Percentiles rank a stretch among this genome's conserved stretches.
Conservation (phyloP, 2,329 filamentous ascomycete genomes). For the Fusarium chlamydosporum region DNA sequence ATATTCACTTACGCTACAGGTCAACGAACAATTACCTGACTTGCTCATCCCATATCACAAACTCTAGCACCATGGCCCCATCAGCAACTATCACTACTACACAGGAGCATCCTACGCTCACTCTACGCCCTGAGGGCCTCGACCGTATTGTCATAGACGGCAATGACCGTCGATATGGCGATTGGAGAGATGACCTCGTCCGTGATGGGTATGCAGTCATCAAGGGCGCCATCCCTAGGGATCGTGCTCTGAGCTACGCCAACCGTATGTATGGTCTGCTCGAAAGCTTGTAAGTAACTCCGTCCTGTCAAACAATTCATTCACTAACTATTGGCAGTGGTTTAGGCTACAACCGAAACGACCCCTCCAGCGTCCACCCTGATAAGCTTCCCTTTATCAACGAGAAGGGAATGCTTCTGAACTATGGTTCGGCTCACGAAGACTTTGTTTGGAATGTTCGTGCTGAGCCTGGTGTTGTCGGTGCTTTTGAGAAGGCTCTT, state of each 20-base stretch:
- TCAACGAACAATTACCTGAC: not conserved
- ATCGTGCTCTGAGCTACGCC: conserved; percentile 44
- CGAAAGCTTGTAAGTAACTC: conserved; percentile 41
- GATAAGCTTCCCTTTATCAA: conserved; percentile 47
- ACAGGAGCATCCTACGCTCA: conserved; percentile 39
- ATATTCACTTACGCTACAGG: not conserved
- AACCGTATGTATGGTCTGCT: conserved; percentile 46
- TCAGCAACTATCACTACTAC: conserved; percentile 27
- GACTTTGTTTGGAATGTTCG: conserved; percentile 64
- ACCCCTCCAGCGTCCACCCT: conserved; percentile 38
- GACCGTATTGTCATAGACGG: conserved; percentile 43
- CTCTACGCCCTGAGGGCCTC: conserved; percentile 42
- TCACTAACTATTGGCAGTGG: conserved; percentile 17
- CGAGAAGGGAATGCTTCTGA: conserved; percentile 63
- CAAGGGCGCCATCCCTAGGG: conserved; percentile 41
- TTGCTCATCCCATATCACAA: not conserved
- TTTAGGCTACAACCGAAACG: conserved; percentile 41
- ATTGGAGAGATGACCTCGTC: conserved; percentile 46
- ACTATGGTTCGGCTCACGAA: conserved; percentile 64
- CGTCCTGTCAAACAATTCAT: fast-evolving
- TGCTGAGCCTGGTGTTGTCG: conserved; percentile 61
- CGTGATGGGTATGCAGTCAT: conserved; percentile 44
- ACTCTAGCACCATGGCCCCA: conserved; percentile 18
- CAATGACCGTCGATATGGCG: conserved; percentile 41
- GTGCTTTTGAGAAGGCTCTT: conserved; percentile 62